Evolutionary conservation across 441 rosid species (phyloP).

Genomic region (Macaranga tanarius): DNA sequence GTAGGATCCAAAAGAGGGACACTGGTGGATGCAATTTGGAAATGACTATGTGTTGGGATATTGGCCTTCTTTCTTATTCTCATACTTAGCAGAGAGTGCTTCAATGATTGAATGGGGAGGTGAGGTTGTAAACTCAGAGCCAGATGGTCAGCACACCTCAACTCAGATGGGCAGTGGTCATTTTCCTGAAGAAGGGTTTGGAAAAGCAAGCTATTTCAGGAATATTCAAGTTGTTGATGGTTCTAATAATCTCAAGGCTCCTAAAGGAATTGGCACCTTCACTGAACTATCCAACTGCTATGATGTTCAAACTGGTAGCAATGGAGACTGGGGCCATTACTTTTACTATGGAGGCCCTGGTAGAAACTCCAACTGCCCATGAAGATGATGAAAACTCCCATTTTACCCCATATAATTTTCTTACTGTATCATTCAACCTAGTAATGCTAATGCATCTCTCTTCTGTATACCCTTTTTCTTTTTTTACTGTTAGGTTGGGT

Average conservation of each 20-base stretch:
- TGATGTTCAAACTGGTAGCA: slow-evolving; percentile 80
- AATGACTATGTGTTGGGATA: slow-evolving; percentile 81
- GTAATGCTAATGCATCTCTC: slow-evolving; percentile 28
- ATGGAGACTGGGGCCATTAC: slow-evolving; percentile 97
- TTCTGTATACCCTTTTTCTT: slow-evolving; percentile 22
- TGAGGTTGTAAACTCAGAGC: slow-evolving; percentile 87
- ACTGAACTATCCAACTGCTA: slow-evolving; percentile 94
- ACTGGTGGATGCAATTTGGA: slow-evolving; percentile 99
- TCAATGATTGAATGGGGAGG: slow-evolving; percentile 99
- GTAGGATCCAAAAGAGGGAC: slow-evolving; percentile 95
- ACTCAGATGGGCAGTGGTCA: slow-evolving; percentile 98
- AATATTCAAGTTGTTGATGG: slow-evolving; percentile 86
- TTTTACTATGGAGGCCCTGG: slow-evolving; percentile 99
- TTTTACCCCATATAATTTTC: slow-evolving; percentile 17
- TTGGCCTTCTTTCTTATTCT: slow-evolving; percentile 95
- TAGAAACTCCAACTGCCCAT: slow-evolving; percentile 75
- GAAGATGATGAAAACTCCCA: slow-evolving; percentile 12
- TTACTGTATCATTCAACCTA: slow-evolving; percentile 63
- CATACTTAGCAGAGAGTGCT: slow-evolving; percentile 88
- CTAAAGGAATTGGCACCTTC: slow-evolving; percentile 81
- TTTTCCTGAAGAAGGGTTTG: slow-evolving; percentile 95
- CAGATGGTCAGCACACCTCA: slow-evolving; percentile 80
- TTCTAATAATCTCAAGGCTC: slow-evolving; percentile 91
- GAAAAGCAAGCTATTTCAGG: slow-evolving; percentile 88
- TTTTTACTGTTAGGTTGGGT: slow-evolving; percentile 39